Percentiles rank a stretch among this genome's conserved stretches.
These are phyloP conservation scores for Coprinopsis marcescibilis DNA, from an alignment of 768 basidiomycete genomes.

Conservation along the genomic window DNA sequence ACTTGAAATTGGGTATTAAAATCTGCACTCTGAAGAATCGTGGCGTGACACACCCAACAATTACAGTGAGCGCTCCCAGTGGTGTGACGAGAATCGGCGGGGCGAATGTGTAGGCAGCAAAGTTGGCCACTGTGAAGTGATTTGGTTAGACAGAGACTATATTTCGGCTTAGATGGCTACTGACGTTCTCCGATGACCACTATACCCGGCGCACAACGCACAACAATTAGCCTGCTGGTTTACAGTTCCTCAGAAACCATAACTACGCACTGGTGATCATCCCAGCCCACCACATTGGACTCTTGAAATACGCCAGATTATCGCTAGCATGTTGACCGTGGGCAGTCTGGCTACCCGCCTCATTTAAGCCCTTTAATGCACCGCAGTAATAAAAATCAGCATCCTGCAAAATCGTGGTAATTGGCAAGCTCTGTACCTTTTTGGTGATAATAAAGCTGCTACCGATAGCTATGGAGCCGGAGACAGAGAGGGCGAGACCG, in stretches of 20 bases:
- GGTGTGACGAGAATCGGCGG: slow-evolving; percentile 98
- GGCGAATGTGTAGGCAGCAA: slow-evolving; percentile 96
- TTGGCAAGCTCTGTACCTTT: slow-evolving; percentile 52
- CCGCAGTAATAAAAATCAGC: background rate
- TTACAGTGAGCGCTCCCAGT: slow-evolving; percentile 91
- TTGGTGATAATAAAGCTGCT: slow-evolving; percentile 98
- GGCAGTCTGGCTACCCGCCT: slow-evolving; percentile 54
- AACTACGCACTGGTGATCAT: slow-evolving; percentile 79
- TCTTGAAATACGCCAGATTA: slow-evolving; percentile 78
- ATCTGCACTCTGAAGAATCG: background rate
- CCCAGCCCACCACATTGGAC: slow-evolving; percentile 97
- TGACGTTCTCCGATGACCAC: slow-evolving; percentile 92
- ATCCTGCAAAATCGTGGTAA: background rate
- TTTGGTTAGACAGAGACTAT: slow-evolving; percentile 3
- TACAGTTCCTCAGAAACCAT: slow-evolving; percentile 8
- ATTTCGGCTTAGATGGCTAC: slow-evolving; percentile 3
- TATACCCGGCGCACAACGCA: slow-evolving; percentile 27
- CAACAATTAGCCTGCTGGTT: slow-evolving; percentile 1
- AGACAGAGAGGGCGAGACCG: slow-evolving; percentile 83
- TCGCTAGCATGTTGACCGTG: slow-evolving; percentile 66
- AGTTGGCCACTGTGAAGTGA: slow-evolving; percentile 61
- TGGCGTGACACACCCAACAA: slow-evolving; percentile 74
- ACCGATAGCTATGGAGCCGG: slow-evolving; percentile 82
- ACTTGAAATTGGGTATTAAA: slow-evolving; percentile 33
- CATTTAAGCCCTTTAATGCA: slow-evolving; percentile 74